Evolutionary conservation across 1,139 yeast species (phyloP).

Genomic region (Barnettozyma hawaiiensis): DNA sequence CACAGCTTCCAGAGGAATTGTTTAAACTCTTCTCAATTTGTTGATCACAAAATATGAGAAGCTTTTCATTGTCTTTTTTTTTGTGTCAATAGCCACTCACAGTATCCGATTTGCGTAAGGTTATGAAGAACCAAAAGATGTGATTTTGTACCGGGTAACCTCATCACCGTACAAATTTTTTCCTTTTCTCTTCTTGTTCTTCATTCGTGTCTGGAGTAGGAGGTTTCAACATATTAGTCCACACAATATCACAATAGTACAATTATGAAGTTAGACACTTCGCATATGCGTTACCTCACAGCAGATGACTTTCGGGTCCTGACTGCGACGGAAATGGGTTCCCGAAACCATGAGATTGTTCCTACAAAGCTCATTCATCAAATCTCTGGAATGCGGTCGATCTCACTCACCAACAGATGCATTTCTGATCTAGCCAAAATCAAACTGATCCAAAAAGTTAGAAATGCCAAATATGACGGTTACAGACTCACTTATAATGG

Average conservation of each 20-base stretch:
- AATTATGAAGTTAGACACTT: slow-evolving; percentile 81
- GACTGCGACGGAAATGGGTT: slow-evolving; percentile 85
- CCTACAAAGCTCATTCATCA: slow-evolving; percentile 83
- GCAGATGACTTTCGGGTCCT: slow-evolving; percentile 86
- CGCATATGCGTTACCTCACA: slow-evolving; percentile 90
- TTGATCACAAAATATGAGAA: no score
- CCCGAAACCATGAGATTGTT: slow-evolving; percentile 89
- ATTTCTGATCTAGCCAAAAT: slow-evolving; percentile 85
- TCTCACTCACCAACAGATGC: slow-evolving; percentile 70
- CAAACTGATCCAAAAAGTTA: slow-evolving; percentile 65
- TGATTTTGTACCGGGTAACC: slow-evolving; percentile 9
- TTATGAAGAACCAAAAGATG: no score
- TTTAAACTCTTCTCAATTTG: no score
- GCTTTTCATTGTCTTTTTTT: no score
- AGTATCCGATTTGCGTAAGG: no score
- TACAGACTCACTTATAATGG: slow-evolving; percentile 85
- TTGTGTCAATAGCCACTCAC: background rate
- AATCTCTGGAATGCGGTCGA: slow-evolving; percentile 70
- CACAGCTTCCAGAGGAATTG: no score
- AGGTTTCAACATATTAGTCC: no score
- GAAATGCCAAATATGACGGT: slow-evolving; percentile 92
- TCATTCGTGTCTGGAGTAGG: no score
- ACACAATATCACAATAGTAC: background rate
- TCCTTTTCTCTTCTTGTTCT: background rate
- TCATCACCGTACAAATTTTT: slow-evolving; percentile 10